These are phyloP conservation scores for Nidularia pulvinata DNA, from an alignment of 768 basidiomycete species.

Conservation along the genomic window DNA sequence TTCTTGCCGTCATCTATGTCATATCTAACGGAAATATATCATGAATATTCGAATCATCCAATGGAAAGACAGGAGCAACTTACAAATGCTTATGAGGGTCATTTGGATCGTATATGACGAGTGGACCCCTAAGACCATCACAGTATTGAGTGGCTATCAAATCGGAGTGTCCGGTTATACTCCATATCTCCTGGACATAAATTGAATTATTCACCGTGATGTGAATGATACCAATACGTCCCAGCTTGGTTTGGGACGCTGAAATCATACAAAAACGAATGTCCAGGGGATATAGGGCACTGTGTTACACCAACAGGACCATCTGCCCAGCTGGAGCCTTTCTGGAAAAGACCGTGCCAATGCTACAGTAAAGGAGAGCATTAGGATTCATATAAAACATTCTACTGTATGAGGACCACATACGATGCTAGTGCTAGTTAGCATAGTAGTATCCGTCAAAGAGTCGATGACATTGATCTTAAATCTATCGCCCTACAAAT, in stretches of 20 bases:
- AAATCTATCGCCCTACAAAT: slow-evolving; percentile 35
- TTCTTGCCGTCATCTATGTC: slow-evolving; percentile 26
- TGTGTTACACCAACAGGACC: slow-evolving; percentile 40
- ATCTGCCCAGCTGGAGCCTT: slow-evolving; percentile 37
- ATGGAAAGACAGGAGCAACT: not conserved
- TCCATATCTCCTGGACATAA: not conserved
- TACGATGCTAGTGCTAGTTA: slow-evolving; percentile 27
- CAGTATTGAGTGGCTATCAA: slow-evolving; percentile 35
- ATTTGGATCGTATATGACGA: slow-evolving; percentile 28
- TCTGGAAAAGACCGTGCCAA: slow-evolving; percentile 52
- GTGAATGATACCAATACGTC: slow-evolving; percentile 21
- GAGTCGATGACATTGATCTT: slow-evolving; percentile 42
- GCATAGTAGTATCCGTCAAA: slow-evolving; percentile 36
- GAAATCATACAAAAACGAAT: slow-evolving; percentile 42
- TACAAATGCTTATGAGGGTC: slow-evolving; percentile 15
- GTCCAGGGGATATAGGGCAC: slow-evolving; percentile 40
- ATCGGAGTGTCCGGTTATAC: not conserved
- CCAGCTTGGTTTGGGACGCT: slow-evolving; percentile 15
- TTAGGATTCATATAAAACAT: not conserved
- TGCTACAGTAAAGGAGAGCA: slow-evolving; percentile 22
- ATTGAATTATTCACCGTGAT: slow-evolving; percentile 8
- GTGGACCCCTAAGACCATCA: slow-evolving; percentile 40
- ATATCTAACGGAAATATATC: slow-evolving; percentile 1
- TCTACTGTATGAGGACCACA: not conserved
- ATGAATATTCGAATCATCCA: not conserved